Base-by-base conservation (phyloP, 352 stramenopile genomes). In the Phytopythium chamaehyphon region DNA sequence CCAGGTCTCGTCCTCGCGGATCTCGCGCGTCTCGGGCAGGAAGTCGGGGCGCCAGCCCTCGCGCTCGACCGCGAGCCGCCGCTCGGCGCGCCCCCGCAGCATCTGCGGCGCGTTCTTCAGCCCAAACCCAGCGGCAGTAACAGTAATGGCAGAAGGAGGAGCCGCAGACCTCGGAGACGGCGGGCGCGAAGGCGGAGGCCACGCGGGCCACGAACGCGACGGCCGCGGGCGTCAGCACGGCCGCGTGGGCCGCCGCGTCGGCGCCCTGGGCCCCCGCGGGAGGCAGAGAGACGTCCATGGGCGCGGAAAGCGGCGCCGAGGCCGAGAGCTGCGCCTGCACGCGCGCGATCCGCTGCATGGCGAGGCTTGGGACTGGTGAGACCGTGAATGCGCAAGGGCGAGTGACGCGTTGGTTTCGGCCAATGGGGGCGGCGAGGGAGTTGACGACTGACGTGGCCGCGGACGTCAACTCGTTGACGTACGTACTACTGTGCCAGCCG, bases 151-250 rank as follows among this genome's bases (percentile, higher is more conserved):
- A 42, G n/a, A n/a, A 42, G 14, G 14, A 42, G 14, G 42, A 21
- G 5, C 43, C 28, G 28, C 5, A 33, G 28, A 87, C 73, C 50
- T 77, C 36, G 11, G 72, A 51, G 8, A 88, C 62, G 26, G 86
- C 54, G 28, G 38, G 11, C 3, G 90, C 76, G 58, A 97, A 98
- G 40, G 76, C 69, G 48, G 64, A 54, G 16, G 82, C 83, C 35
- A 97, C 57, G 15, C 87, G 73, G 16, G 83, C 76, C 8, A 98
- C 73, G 61, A 98, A 98, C 36, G 73, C 73, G 8, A 97, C 61
- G 11, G 90, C 88, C 21, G 91, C 71, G 28, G 77, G 66, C 3
- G 87, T 95, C 10, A 97, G 63, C 54, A 98, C 90, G 4, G 80
- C 55, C 23, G 76, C 65, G 43, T 84, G 86, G 15, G 75, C 57